A percentile compares a stretch with the other conserved stretches of the same genome.
phyloP scores from a whole-genome alignment of 202 grass and related monocot species.

The Cymbopogon flexuosus region DNA sequence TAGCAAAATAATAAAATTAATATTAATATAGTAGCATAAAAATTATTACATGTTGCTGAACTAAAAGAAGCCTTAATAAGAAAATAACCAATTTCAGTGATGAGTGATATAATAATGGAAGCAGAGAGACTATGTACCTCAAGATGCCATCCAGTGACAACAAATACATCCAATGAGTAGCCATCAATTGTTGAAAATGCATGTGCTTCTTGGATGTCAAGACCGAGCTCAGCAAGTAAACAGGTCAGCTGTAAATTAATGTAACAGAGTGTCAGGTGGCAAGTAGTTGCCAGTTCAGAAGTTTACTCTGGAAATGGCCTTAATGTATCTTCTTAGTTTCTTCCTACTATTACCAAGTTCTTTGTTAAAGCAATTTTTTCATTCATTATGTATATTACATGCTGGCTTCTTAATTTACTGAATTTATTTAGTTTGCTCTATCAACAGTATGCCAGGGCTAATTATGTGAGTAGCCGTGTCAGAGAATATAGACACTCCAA shows the following conservation, averaged over 20 bases:
- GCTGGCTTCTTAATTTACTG: background rate
- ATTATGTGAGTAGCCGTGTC: background rate
- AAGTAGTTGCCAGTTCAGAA: background rate
- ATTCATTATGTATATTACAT: background rate
- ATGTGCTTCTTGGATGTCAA: conserved; percentile 90
- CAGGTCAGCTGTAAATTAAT: conserved; percentile 56
- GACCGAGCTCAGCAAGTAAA: conserved; percentile 56
- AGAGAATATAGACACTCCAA: background rate
- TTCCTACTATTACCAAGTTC: background rate
- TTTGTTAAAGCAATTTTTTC: background rate
- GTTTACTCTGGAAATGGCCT: background rate
- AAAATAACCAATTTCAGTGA: background rate
- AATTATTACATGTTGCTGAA: background rate
- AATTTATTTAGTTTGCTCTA: background rate
- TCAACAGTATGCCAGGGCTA: background rate
- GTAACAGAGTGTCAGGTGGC: background rate
- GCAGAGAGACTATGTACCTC: conserved; percentile 41
- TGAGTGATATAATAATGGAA: background rate
- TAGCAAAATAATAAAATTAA: conserved; percentile 23
- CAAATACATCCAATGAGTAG: conserved; percentile 75
- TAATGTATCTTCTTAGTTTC: conserved; percentile 1
- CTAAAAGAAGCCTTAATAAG: background rate
- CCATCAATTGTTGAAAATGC: conserved; percentile 84
- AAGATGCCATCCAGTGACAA: conserved; percentile 69
- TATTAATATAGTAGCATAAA: background rate